These are phyloP conservation scores for Arthrobotrys megalospora DNA, from an alignment of 2,329 filamentous ascomycete species.

Conservation along the genomic window DNA sequence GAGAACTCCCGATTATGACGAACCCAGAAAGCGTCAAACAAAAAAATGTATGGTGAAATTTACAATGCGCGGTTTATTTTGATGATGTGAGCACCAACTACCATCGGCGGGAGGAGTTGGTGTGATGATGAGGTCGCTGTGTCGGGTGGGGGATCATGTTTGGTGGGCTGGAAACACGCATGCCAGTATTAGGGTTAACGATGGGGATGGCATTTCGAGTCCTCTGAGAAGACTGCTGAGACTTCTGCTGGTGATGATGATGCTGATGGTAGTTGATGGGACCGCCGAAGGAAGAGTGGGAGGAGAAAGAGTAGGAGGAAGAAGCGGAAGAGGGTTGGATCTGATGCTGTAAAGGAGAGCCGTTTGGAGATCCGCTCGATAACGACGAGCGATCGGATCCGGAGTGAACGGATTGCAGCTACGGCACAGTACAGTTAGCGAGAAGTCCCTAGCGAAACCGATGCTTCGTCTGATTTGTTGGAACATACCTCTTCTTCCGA, in stretches of 20 bases:
- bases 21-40: constrained; percentile 59
- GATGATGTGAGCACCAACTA: constrained; percentile 67
- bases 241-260: constrained; percentile 82
- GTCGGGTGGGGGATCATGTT: constrained; percentile 67
- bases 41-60: constrained; percentile 57
- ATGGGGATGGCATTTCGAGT: constrained; percentile 97
- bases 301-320: constrained; percentile 72
- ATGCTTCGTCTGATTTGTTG: constrained; percentile 27
- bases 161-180: constrained; percentile 89
- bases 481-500: constrained; percentile 88
- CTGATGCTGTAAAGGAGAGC: constrained; percentile 88
- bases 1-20: constrained; percentile 60
- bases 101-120: constrained; percentile 59
- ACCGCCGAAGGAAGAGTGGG: constrained; percentile 74
- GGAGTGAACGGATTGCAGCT: constrained; percentile 62
- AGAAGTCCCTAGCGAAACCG: constrained; percentile 43
- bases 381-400: constrained; percentile 91
- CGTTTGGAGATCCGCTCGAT: constrained; percentile 92
- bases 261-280: constrained; percentile 77
- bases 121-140: constrained; percentile 60
- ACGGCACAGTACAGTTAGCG: constrained; percentile 42
- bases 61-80: constrained; percentile 55
- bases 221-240: constrained; percentile 90
- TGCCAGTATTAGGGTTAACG: constrained; percentile 93
- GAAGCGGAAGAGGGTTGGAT: constrained; percentile 79